Evolutionary conservation across 345 rosid genomes (phyloP).

Genomic region (Cochlearia excelsa): DNA sequence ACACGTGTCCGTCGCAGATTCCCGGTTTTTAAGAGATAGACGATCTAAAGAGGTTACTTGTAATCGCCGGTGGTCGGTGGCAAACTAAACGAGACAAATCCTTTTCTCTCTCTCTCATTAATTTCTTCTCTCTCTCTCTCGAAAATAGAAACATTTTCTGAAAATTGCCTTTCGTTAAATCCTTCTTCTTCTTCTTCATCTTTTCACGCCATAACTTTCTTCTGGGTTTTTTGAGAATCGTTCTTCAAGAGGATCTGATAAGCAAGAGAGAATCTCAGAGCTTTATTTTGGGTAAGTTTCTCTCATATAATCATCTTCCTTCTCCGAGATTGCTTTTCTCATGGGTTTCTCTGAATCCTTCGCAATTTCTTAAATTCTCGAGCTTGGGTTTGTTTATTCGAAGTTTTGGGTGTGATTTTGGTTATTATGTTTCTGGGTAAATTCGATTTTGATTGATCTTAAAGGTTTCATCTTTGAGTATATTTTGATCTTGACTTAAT

Average conservation of each 20-base stretch:
- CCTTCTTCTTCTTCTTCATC: constrained; percentile 20
- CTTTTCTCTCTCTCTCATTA: constrained; percentile 27
- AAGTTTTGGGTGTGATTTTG: constrained; percentile 22
- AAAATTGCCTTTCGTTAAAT: constrained; percentile 30
- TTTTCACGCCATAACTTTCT: constrained; percentile 21
- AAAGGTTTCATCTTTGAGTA: constrained; percentile 21
- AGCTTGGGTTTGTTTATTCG: constrained; percentile 23
- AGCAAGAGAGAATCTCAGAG: constrained; percentile 9
- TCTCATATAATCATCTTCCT: constrained; percentile 3
- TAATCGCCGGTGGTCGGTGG: constrained; percentile 75
- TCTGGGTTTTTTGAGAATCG: constrained; percentile 23
- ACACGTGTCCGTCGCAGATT: constrained; percentile 40
- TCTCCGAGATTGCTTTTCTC: constrained; percentile 11
- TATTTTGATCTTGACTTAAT: constrained; percentile 15
- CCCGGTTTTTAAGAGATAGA: constrained; percentile 40
- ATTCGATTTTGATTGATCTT: constrained; percentile 24
- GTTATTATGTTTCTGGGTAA: constrained; percentile 14
- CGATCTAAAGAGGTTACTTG: constrained; percentile 51
- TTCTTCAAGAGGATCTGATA: constrained; percentile 15
- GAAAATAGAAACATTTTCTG: constrained; percentile 14
- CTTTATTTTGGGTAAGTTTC: constrained; percentile 6
- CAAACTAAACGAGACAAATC: constrained; percentile 50
- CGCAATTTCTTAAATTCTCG: background rate
- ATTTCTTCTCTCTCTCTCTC: background rate
- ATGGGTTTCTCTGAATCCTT: too few species aligned